These are phyloP conservation scores for Chrysophaeum taylorii DNA, from an alignment of 352 stramenopile genomes.

Conservation along the genomic window DNA sequence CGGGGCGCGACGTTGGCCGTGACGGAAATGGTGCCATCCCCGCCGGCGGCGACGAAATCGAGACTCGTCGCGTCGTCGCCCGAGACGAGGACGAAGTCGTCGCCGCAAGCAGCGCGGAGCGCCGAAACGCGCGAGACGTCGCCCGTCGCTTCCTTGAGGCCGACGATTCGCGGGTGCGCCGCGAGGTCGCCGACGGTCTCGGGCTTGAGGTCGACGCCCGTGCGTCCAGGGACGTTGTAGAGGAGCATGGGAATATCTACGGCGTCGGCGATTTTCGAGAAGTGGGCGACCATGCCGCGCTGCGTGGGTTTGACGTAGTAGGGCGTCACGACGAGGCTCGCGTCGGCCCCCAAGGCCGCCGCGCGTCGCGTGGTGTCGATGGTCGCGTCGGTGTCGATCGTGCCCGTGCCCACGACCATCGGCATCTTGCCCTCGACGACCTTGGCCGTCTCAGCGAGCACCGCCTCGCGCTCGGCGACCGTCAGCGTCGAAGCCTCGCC, in stretches of 20 bases:
- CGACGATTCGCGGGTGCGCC: slow-evolving; percentile 87
- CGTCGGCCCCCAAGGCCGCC: slow-evolving; percentile 80
- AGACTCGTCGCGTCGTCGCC: slow-evolving; percentile 53
- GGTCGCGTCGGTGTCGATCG: slow-evolving; percentile 58
- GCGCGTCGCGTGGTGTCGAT: slow-evolving; percentile 54
- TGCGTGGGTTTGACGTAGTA: slow-evolving; percentile 99
- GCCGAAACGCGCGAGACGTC: slow-evolving; percentile 44
- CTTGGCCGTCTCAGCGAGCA: slow-evolving; percentile 37
- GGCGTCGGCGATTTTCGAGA: slow-evolving; percentile 47
- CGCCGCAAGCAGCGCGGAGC: slow-evolving; percentile 30
- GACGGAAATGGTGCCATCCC: slow-evolving; percentile 53
- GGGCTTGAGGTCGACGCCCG: slow-evolving; percentile 82
- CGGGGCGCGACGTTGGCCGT: slow-evolving; percentile 56
- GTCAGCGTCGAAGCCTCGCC: slow-evolving; percentile 87
- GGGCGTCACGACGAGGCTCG: slow-evolving; percentile 85
- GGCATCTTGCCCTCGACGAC: slow-evolving; percentile 46
- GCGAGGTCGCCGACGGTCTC: slow-evolving; percentile 80
- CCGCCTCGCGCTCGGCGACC: slow-evolving; percentile 82
- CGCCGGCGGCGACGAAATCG: not conserved
- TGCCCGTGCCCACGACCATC: slow-evolving; percentile 86
- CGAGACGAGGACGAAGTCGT: slow-evolving; percentile 59
- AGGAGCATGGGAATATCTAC: slow-evolving; percentile 80
- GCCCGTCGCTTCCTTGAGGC: slow-evolving; percentile 93
- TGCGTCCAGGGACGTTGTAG: slow-evolving; percentile 94
- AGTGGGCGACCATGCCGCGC: slow-evolving; percentile 83